phyloP scores from a whole-genome alignment of 306 rosid species.

The Medicago truncatula region DNA sequence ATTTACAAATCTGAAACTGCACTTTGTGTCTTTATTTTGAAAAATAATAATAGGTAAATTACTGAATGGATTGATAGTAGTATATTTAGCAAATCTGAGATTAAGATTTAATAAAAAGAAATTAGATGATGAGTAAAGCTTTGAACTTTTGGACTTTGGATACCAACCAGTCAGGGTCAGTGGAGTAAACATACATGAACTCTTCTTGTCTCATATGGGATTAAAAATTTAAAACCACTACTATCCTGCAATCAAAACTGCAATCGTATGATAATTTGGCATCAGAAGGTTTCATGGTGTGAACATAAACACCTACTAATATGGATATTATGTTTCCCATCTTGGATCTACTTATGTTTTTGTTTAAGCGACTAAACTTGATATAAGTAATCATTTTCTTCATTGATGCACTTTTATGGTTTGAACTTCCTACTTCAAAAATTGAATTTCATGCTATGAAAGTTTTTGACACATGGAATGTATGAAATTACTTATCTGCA shows the following conservation, averaged over 20 bases:
- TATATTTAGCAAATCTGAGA: conserved; percentile 17
- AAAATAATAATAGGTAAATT: conserved; percentile 2
- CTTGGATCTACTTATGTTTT: conserved; percentile 23
- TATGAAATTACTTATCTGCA: conserved; percentile 11
- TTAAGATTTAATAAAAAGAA: conserved; percentile 30
- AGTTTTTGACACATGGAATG: conserved; percentile 23
- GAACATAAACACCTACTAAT: conserved; percentile 19
- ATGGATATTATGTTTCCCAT: conserved; percentile 26
- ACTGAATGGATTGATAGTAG: conserved; percentile 20
- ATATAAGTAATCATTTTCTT: conserved; percentile 31
- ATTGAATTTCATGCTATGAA: conserved; percentile 13
- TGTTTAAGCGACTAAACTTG: conserved; percentile 16
- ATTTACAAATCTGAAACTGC: conserved; percentile 9
- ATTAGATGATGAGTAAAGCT: conserved; percentile 34
- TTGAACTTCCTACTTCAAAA: conserved; percentile 28
- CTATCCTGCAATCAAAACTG: conserved; percentile 7
- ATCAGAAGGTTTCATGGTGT: conserved; percentile 19
- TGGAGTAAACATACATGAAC: conserved; percentile 27
- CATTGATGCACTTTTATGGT: conserved; percentile 9
- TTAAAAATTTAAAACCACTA: conserved; percentile 4
- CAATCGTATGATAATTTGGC: conserved; percentile 16
- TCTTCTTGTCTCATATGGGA: conserved; percentile 20
- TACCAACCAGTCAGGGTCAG: conserved; percentile 18
- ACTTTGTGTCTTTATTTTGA: conserved; percentile 12
- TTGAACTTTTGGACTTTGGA: conserved; percentile 27